Conservation (phyloP, 257 asterid species). For the Solanum chiquidenum region DNA sequence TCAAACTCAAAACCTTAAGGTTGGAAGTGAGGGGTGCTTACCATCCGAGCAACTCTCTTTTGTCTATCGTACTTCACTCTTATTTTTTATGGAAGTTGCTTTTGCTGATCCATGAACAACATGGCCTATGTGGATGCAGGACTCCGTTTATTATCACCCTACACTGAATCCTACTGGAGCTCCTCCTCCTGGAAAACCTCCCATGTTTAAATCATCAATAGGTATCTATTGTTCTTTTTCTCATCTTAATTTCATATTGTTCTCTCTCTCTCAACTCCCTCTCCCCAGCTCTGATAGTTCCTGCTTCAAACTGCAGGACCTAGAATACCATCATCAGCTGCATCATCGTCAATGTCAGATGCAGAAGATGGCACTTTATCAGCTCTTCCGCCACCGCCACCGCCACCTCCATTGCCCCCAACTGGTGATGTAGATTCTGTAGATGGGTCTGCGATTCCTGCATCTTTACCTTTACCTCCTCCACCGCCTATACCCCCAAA, state of each 20-base stretch:
- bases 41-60: neutral
- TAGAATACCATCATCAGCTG: slow-evolving; percentile 66
- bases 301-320: slow-evolving; percentile 50
- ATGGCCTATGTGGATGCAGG: slow-evolving; percentile 42
- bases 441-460: slow-evolving; percentile 41
- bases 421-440: slow-evolving; percentile 42
- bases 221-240: slow-evolving; percentile 27
- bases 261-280: neutral
- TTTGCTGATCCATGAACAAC: slow-evolving; percentile 11
- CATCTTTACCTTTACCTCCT: slow-evolving; percentile 76
- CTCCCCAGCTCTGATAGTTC: neutral
- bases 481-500: slow-evolving; percentile 88
- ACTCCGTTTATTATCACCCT: slow-evolving; percentile 95
- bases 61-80: slow-evolving; percentile 1
- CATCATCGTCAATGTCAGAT: slow-evolving; percentile 59
- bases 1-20: neutral
- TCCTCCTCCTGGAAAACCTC: slow-evolving; percentile 99
- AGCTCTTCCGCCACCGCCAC: slow-evolving; percentile 55
- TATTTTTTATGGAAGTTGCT: slow-evolving; percentile 1
- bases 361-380: slow-evolving; percentile 42
- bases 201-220: slow-evolving; percentile 89
- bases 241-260: neutral
- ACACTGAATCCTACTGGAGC: slow-evolving; percentile 98
- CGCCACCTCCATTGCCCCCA: slow-evolving; percentile 67
- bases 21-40: neutral